Conservation (phyloP, 352 stramenopile species). For the Thraustotheca clavata region DNA sequence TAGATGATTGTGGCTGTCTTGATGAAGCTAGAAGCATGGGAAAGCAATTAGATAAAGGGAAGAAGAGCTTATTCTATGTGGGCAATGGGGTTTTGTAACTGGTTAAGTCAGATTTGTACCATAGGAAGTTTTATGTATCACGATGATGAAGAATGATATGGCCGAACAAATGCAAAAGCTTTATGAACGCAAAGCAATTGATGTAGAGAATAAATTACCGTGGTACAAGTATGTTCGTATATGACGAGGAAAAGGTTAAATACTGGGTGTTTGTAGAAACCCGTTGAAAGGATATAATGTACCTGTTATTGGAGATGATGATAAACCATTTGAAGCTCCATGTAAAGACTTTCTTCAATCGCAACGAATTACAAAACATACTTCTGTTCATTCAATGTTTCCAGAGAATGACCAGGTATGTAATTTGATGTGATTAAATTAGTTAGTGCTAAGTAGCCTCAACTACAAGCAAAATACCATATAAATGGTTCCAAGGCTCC, state of each 20-base stretch:
- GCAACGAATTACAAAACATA: not conserved
- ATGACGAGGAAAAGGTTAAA: not conserved
- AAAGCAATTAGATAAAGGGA: no score
- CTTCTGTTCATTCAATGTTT: not conserved
- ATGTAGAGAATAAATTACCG: slow-evolving; percentile 2
- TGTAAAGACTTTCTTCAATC: slow-evolving; percentile 9
- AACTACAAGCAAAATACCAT: not conserved
- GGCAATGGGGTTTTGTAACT: no score
- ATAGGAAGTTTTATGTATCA: no score
- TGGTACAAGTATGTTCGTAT: slow-evolving; percentile 17
- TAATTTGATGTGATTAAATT: not conserved
- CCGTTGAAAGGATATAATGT: not conserved
- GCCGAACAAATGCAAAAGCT: slow-evolving; percentile 3
- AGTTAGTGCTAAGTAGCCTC: not conserved
- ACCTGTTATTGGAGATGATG: not conserved
- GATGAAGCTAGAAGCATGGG: no score
- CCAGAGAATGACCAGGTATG: slow-evolving; percentile 12
- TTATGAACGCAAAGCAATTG: slow-evolving; percentile 2
- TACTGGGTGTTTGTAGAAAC: slow-evolving; percentile 2
- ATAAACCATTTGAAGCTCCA: not conserved
- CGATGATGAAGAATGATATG: not conserved
- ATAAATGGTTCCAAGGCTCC: not conserved
- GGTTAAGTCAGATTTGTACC: no score
- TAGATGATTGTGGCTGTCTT: no score
- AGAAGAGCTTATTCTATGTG: no score